Base-by-base conservation (phyloP, 2,329 filamentous ascomycete genomes). In the Alternaria sp. region DNA sequence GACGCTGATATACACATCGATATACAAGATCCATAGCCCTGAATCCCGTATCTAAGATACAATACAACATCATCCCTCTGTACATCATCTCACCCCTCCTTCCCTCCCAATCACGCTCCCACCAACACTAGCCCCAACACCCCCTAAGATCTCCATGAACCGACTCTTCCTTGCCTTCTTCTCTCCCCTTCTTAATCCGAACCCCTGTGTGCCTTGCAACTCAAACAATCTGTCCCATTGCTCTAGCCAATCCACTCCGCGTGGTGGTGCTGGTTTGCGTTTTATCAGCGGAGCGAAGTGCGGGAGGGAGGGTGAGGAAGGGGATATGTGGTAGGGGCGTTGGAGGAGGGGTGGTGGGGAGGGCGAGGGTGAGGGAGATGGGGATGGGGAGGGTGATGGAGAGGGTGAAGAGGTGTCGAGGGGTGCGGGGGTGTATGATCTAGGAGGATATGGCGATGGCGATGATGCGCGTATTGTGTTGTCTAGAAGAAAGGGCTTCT, bases 181-280 rank as follows among this genome's bases (percentile, higher is more conserved):
- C 6, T 30, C 47, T 5, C 17, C 11, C 11, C n/a, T 44, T 1
- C 36, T 30, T n/a, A 59, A 6, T 1, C 55, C 47, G 49, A 53
- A 54, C 0, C 58, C 55, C 4, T 61, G 50, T 5, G 51, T 59
- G 2, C 63, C 56, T 43, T 47, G 46, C 19, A 65, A 7, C 2
- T 32, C 28, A 32, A 66, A 51, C 0, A 69, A 9, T 0, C 30
- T 19, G 11, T 67, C 56, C 55, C 57, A 61, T 21, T 69, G 67
- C 13, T 58, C 44, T 0, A 67, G 15, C 65, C 65, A 69, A 7
- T 67, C 65, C 5, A 32, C 11, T 2, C 65, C 67, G 3, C 67
- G 58, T 1, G 57, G 43, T 4, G 67, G 62, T 1, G 40, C 67
- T 1, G 60, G 59, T 11, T 69, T 69, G 3, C 67, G 65, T n/a